phyloP scores from a whole-genome alignment of 306 rosid genomes.

The Albizia julibrissin region DNA sequence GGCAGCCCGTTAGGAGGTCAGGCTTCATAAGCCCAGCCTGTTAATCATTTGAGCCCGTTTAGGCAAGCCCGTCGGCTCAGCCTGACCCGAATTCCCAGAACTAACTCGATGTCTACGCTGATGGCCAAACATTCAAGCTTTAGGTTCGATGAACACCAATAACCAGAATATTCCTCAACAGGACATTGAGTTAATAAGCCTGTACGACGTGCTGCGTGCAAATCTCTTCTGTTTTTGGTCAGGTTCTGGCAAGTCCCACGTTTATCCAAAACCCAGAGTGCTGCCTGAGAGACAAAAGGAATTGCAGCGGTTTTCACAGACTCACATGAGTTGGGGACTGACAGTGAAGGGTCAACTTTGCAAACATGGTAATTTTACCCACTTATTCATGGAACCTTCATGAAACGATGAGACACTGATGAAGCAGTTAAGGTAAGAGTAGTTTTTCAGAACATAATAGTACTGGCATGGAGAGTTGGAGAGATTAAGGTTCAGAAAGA shows the following conservation, averaged over 20 bases:
- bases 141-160: too few relatives aligned
- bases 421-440: constrained; percentile 66
- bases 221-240: constrained; percentile 37
- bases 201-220: constrained; percentile 15
- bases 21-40: too few relatives aligned
- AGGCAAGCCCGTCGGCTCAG: too few relatives aligned
- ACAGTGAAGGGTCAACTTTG: constrained; percentile 54
- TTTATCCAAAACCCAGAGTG: constrained; percentile 55
- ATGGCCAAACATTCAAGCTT: too few relatives aligned
- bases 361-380: constrained; percentile 55
- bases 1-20: too few relatives aligned
- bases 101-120: too few relatives aligned
- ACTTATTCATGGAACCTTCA: constrained; percentile 52
- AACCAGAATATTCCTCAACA: background rate
- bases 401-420: constrained; percentile 33
- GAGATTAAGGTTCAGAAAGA: constrained; percentile 70
- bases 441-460: constrained; percentile 49
- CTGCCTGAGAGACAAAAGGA: constrained; percentile 47
- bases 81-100: too few relatives aligned
- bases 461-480: constrained; percentile 56
- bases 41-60: too few relatives aligned
- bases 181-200: constrained; percentile 37
- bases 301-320: constrained; percentile 55
- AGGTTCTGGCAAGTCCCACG: constrained; percentile 17
- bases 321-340: constrained; percentile 53